A percentile compares a stretch with the other conserved stretches of the same genome.
Conservation (phyloP, 2,329 filamentous ascomycete species). For the Ophiostoma montium region DNA sequence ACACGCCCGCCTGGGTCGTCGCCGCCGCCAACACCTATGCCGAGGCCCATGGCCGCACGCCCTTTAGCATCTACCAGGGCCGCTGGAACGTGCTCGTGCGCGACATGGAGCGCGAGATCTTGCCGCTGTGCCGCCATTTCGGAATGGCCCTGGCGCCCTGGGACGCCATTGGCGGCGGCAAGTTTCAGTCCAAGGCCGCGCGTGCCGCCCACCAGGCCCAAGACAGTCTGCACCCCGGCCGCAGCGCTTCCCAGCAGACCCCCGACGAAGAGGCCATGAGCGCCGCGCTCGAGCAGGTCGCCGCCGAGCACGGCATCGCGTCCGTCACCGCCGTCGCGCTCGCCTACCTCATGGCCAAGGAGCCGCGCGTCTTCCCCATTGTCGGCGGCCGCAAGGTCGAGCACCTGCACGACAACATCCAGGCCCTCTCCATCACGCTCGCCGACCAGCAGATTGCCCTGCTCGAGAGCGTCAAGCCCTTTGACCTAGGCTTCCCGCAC, state of each 20-base stretch:
- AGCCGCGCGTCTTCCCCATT: conserved; percentile 38
- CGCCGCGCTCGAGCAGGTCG: conserved; percentile 45
- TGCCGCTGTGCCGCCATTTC: conserved; percentile 27
- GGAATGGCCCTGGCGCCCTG: conserved; percentile 43
- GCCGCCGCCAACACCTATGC: conserved; percentile 26
- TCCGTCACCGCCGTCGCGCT: conserved; percentile 45
- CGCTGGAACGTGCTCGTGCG: conserved; percentile 22
- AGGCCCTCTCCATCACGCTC: conserved; percentile 35
- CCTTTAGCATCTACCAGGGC: conserved; percentile 27
- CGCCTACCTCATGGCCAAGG: conserved; percentile 37
- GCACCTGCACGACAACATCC: conserved; percentile 40
- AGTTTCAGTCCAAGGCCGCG: conserved; percentile 30
- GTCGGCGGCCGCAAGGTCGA: conserved; percentile 37
- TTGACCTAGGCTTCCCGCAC: too few relatives aligned
- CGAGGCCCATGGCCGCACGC: conserved; percentile 20
- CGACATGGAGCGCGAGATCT: conserved; percentile 26
- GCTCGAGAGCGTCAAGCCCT: too few relatives aligned
- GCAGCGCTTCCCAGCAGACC: conserved; percentile 20
- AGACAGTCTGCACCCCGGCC: not conserved
- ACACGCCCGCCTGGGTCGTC: conserved; percentile 28
- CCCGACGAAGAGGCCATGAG: conserved; percentile 38
- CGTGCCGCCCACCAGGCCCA: conserved; percentile 10
- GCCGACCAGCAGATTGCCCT: conserved; percentile 13
- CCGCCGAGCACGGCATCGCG: conserved; percentile 37
- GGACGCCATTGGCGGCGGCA: conserved; percentile 42